Base-by-base conservation (phyloP, 2,329 filamentous ascomycete species). In the Diaporthe sp. region DNA sequence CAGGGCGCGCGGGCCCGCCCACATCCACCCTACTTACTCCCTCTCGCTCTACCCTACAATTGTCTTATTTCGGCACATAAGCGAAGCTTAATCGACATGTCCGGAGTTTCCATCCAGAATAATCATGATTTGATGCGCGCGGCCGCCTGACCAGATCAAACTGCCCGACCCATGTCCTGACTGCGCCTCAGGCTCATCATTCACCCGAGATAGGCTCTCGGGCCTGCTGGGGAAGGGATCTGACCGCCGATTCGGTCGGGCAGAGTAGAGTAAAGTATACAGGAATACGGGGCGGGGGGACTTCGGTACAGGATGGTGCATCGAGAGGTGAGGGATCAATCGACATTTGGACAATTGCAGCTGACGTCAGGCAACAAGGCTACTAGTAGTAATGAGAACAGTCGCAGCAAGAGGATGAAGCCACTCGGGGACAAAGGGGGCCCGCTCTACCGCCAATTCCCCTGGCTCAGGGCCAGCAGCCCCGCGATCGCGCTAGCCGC, bases 401-500 rank as follows among this genome's bases (percentile, higher is more conserved):
- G 46, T 51, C 31, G 65, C 13, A 42, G 34, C n/a, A 55, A 55
- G 7, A 31, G 65, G 65, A 28, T 9, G 49, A 69, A 25, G 15
- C 39, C 46, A 9, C 34, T 39, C 2, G 17, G 34, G 13, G 19
- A 39, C 42, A 25, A 46, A 19, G 7, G 19, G 13, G 19, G 42
- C 3, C 34, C 15, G 34, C 19, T 9, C 89, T 84, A 94, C 81
- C 91, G 90, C 95, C 96, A 98, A 81, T 95, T 95, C n/a, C 96
- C 96, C 85, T 98, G 94, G 80, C 95, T 97, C 61, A 98, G 88
- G 69, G 94, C 96, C 77, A 98, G 84, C 78, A 98, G 85, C n/a
- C 95, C 95, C 73, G 96, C 95, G 62, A 98, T 93, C 81, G 95
- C 97, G 82, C 97, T 95, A 83, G 98, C 88, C 81, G 98, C 96